phyloP scores from a whole-genome alignment of 139 green algal species.

The Chlamydomonas eustigma region DNA sequence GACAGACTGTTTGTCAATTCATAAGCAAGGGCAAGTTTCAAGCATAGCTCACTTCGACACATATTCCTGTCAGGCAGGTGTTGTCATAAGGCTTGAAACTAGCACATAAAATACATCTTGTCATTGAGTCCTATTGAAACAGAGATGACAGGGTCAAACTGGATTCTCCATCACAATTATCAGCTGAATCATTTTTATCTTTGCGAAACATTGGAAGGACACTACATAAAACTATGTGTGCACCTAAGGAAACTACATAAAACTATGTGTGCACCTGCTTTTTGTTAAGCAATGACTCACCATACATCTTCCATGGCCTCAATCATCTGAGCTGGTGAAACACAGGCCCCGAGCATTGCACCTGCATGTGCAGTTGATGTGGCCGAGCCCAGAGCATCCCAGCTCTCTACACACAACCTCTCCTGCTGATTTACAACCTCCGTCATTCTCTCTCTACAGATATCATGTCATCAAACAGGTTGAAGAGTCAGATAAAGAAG shows the following conservation, averaged over 20 bases:
- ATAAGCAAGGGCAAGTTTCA: conserved; percentile 7
- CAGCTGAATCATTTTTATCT: no score
- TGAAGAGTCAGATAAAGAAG: background rate
- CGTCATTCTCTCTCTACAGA: background rate
- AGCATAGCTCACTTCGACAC: conserved; percentile 18
- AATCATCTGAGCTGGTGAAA: conserved; percentile 7
- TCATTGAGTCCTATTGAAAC: no score
- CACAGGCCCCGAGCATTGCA: background rate
- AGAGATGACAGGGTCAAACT: background rate
- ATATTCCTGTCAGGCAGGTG: conserved; percentile 3
- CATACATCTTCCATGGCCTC: conserved; percentile 21
- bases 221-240: no score
- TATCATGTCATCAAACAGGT: background rate
- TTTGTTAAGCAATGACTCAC: no score
- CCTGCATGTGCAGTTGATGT: background rate
- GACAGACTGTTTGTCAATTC: conserved; percentile 1
- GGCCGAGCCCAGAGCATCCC: background rate
- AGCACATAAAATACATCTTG: no score
- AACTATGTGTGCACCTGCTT: no score
- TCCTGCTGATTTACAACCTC: conserved; percentile 12
- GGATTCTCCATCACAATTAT: no score
- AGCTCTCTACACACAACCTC: conserved; percentile 11
- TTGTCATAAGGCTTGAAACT: background rate
- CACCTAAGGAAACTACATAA: no score
- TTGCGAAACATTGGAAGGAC: no score